Percentiles rank a stretch among this genome's conserved stretches.
phyloP scores from a whole-genome alignment of 2,329 filamentous ascomycete genomes.

The Leptographium lundbergii region DNA sequence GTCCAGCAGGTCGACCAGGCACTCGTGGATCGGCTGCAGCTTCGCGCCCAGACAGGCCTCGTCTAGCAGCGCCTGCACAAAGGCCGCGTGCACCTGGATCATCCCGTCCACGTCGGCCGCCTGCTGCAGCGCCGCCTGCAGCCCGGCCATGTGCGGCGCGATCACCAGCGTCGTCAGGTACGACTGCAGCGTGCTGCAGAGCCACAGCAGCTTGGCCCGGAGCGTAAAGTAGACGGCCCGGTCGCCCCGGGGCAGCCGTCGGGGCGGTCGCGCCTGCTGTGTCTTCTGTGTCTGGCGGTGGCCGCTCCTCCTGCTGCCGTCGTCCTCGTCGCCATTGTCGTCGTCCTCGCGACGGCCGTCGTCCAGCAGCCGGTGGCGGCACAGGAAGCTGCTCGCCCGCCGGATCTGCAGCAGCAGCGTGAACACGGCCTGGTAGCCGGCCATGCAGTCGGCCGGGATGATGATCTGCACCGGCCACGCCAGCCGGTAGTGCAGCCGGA shows the following conservation, averaged over 20 bases:
- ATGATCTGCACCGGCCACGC: conserved; percentile 60
- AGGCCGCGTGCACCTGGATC: conserved; percentile 55
- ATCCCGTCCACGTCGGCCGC: conserved; percentile 71
- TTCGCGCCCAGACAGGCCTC: conserved; percentile 59
- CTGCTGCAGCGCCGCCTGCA: conserved; percentile 43
- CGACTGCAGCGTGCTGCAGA: conserved; percentile 59
- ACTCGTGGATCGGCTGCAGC: conserved; percentile 57
- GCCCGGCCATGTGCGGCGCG: conserved; percentile 39
- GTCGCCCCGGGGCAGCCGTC: conserved; percentile 14
- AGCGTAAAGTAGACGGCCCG: conserved; percentile 44
- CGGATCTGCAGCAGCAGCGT: conserved; percentile 67
- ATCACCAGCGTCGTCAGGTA: conserved; percentile 68
- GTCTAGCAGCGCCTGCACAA: conserved; percentile 48
- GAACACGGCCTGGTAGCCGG: conserved; percentile 59
- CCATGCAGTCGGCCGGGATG: conserved; percentile 50
- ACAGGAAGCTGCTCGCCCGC: conserved; percentile 55
- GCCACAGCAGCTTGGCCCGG: conserved; percentile 63
- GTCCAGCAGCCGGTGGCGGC: conserved; percentile 35
- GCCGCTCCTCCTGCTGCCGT: not conserved
- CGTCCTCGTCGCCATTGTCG: not conserved
- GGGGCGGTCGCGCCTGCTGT: conserved; percentile 10
- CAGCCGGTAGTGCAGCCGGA: conserved; percentile 58
- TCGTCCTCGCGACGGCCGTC: conserved; percentile 16
- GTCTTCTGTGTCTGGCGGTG: conserved; percentile 12
- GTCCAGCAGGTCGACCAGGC: conserved; percentile 65